phyloP scores from a whole-genome alignment of 108 stramenopile genomes.

The Pseudonitzschia pungens region DNA sequence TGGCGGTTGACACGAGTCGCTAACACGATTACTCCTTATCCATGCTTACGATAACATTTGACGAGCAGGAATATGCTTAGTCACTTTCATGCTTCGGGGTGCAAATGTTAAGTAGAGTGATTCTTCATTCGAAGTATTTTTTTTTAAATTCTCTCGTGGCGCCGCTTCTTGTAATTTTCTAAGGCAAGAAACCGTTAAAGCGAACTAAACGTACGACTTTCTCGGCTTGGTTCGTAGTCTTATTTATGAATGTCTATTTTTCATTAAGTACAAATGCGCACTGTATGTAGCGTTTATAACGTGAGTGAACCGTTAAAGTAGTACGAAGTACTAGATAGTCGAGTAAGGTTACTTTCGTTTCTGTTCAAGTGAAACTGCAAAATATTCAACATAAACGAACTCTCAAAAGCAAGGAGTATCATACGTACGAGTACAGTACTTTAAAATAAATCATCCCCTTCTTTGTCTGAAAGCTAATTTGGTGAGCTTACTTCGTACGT shows the following conservation, averaged over 20 bases:
- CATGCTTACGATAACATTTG: not conserved
- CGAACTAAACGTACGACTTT: not conserved
- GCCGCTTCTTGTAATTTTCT: not conserved
- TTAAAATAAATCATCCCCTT: too few species aligned
- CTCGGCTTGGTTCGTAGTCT: not conserved
- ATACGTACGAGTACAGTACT: too few species aligned
- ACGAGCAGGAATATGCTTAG: not conserved
- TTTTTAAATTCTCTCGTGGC: not conserved
- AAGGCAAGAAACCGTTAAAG: not conserved
- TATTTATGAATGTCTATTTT: not conserved
- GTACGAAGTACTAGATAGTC: too few species aligned
- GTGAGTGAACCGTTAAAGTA: not conserved
- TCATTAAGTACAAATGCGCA: not conserved
- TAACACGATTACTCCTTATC: slow-evolving; percentile 4
- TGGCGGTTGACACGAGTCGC: slow-evolving; percentile 20
- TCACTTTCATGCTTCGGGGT: not conserved
- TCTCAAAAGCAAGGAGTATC: not conserved
- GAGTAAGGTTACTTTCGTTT: not conserved
- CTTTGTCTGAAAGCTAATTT: too few species aligned
- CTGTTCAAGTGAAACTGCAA: not conserved
- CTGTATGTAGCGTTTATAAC: not conserved
- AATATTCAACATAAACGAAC: not conserved
- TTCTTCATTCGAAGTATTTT: not conserved
- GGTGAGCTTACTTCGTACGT: too few species aligned
- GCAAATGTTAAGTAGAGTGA: not conserved